Base-by-base conservation (phyloP, 345 rosid species). In the Eutrema yunnanense region DNA sequence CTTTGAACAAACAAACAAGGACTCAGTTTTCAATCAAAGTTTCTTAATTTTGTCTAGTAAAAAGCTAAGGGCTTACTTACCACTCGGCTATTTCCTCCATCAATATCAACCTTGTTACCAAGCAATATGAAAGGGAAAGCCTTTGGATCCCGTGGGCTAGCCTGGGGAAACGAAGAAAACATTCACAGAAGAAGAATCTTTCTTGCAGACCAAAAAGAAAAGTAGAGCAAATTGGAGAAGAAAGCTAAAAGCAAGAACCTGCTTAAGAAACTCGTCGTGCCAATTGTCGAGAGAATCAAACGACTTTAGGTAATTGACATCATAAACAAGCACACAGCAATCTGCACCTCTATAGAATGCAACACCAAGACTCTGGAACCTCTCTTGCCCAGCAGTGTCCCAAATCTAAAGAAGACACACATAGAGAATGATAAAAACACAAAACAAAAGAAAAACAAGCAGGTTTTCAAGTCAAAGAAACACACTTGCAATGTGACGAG, bases 81-180 rank as follows among this genome's bases (percentile, higher is more conserved):
- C 95, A 91, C 98, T 78, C 98, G 87, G 76, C 97, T 94, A 66
- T 94, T 94, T 76, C 98, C 98, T 66, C 97, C 98, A 87, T 94
- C 98, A 46, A 94, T 86, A 54, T 94, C 98, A 82, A 94, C 86
- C 85, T 94, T 94, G 85, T 94, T 94, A 78, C 98, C 98, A 41
- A 94, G 95, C 68, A 94, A 73, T 76, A 89, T 88, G 73, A 94
- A 89, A 6, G 98, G 98, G 62, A 94, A 94, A 0, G 79, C 72
- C 77, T 72, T 85, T 44, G 92, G 89, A 71, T 88, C 92, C 34
- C 92, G 69, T 16, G 96, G 97, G 60, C 82, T 91, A 50, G 98
- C 98, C 98, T 94, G 79, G 38, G 73, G 3, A 42, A 44, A 59
- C 30, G 32, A 42, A 30, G 1, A 42, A 30, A 41, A 10, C 47